phyloP scores from a whole-genome alignment of 2,329 filamentous ascomycete species.

The Gnomoniopsis smithogilvyi region DNA sequence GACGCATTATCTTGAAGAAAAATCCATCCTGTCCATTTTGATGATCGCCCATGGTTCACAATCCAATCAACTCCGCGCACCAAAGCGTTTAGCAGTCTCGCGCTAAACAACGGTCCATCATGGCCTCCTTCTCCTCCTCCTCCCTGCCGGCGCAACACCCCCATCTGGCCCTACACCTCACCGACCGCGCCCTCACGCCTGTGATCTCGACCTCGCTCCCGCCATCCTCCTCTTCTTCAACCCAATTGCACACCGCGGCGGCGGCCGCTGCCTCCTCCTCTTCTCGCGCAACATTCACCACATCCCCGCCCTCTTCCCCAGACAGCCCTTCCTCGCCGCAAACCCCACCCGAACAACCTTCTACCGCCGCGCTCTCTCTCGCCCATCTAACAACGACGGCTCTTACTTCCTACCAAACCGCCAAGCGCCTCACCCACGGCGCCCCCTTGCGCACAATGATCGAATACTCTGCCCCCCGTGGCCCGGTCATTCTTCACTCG shows the following conservation, averaged over 20 bases:
- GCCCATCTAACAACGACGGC: constrained; percentile 50
- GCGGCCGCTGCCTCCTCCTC: constrained; percentile 10
- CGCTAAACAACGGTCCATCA: constrained; percentile 14
- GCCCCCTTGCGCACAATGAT: constrained; percentile 55
- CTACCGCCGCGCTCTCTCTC: constrained; percentile 36
- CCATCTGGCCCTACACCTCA: constrained; percentile 52
- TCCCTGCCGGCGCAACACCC: constrained; percentile 46
- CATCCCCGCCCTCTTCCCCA: neutral
- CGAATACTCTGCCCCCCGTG: constrained; percentile 44
- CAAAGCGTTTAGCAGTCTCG: too few species aligned
- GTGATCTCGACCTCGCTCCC: constrained; percentile 57
- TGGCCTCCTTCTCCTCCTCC: constrained; percentile 48
- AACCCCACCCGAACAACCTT: constrained; percentile 14
- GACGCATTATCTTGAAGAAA: too few species aligned
- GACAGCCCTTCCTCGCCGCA: constrained; percentile 1
- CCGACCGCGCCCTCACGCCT: constrained; percentile 54
- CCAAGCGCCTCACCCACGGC: constrained; percentile 51
- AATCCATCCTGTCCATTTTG: too few species aligned
- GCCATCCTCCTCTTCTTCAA: constrained; percentile 18
- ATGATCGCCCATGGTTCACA: too few species aligned
- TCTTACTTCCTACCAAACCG: constrained; percentile 50
- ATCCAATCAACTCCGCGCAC: too few species aligned
- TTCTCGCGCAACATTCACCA: neutral
- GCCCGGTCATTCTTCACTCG: constrained; percentile 34
- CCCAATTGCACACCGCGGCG: constrained; percentile 1